These are phyloP conservation scores for Exophiala mesophila DNA, from an alignment of 2,329 filamentous ascomycete species.

Conservation along the genomic window DNA sequence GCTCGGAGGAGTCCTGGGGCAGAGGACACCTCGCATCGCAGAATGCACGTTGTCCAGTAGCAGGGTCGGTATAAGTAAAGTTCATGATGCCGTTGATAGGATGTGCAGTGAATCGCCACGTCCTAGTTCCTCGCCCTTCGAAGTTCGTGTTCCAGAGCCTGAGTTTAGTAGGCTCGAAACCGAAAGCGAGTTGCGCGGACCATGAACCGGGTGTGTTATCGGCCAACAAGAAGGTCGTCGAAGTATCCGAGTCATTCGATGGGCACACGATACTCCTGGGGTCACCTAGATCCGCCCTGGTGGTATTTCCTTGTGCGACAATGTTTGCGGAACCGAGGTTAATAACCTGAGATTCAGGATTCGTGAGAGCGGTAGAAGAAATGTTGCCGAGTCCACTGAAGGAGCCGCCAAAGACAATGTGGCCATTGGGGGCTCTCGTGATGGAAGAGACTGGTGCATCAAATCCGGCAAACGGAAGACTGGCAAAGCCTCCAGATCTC, in stretches of 20 bases:
- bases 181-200: slow-evolving; percentile 76
- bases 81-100: slow-evolving; percentile 94
- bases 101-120: slow-evolving; percentile 78
- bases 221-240: slow-evolving; percentile 75
- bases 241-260: slow-evolving; percentile 57
- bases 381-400: slow-evolving; percentile 82
- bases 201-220: slow-evolving; percentile 75
- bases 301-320: slow-evolving; percentile 52
- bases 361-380: slow-evolving; percentile 40
- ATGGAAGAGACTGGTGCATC: slow-evolving; percentile 90
- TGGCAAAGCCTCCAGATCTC: slow-evolving; percentile 64
- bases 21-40: slow-evolving; percentile 86
- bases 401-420: slow-evolving; percentile 85
- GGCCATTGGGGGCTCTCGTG: slow-evolving; percentile 68
- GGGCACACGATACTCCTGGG: slow-evolving; percentile 81
- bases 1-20: slow-evolving; percentile 59
- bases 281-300: slow-evolving; percentile 62
- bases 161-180: slow-evolving; percentile 80
- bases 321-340: slow-evolving; percentile 78
- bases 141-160: slow-evolving; percentile 82
- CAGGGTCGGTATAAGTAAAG: slow-evolving; percentile 79
- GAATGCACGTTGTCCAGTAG: slow-evolving; percentile 59
- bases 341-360: slow-evolving; percentile 65
- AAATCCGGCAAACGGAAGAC: slow-evolving; percentile 86
- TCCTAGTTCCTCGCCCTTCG: slow-evolving; percentile 79